phyloP scores from a whole-genome alignment of 257 asterid genomes.

The Solanum sitiens region DNA sequence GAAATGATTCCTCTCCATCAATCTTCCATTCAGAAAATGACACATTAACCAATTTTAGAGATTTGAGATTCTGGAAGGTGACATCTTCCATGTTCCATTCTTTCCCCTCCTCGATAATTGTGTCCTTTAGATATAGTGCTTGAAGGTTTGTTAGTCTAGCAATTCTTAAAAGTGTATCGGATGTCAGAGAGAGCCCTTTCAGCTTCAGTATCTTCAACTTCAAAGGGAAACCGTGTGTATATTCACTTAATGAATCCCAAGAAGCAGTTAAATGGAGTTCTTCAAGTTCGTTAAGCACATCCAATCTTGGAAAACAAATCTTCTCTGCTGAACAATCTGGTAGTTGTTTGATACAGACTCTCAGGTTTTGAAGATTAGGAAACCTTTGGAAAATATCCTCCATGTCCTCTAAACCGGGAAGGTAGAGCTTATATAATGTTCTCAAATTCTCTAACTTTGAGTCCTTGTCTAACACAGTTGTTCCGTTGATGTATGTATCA shows the following conservation, averaged over 20 bases:
- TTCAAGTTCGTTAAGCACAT: not conserved
- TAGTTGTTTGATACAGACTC: not conserved
- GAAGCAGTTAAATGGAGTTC: not conserved
- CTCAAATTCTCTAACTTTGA: not conserved
- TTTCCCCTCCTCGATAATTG: not conserved
- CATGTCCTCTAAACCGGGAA: not conserved
- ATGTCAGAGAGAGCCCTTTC: not conserved
- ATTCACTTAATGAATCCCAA: not conserved
- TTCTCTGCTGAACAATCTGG: not conserved
- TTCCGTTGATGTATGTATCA: not conserved
- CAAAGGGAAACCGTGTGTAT: not conserved
- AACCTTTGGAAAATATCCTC: not conserved
- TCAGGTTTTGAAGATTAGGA: not conserved
- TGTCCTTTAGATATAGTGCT: not conserved
- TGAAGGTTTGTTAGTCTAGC: not conserved
- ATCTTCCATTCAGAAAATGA: not conserved
- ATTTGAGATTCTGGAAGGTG: not conserved
- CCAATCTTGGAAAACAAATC: not conserved
- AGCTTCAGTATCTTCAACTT: not conserved
- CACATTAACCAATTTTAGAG: fast-evolving
- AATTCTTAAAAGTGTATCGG: not conserved
- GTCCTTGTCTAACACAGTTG: not conserved
- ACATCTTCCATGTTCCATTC: not conserved
- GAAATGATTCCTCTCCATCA: not conserved
- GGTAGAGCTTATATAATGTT: not conserved